A percentile compares a stretch with the other conserved stretches of the same genome.
Conservation (phyloP, 192 early-diverging fungal species). For the Dissophora ornata region DNA sequence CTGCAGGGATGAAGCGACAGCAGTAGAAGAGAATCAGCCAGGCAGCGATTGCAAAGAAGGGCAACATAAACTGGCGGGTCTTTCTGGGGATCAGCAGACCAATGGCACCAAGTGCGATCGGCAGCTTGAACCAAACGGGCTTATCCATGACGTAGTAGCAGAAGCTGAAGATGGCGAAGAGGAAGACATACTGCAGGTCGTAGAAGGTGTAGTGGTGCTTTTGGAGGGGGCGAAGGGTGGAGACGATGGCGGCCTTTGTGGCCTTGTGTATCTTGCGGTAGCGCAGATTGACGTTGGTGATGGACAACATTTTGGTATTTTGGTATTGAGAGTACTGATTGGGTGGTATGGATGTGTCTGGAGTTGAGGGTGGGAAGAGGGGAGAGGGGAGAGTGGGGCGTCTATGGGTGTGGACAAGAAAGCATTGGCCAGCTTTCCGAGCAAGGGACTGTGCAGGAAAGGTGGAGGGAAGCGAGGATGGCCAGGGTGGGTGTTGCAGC, state of each 20-base stretch:
- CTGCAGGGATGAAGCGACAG: constrained; percentile 62
- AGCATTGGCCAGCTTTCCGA: too few relatives aligned
- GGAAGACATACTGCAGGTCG: constrained; percentile 60
- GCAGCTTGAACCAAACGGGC: constrained; percentile 50
- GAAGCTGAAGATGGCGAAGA: constrained; percentile 50
- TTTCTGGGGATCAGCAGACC: constrained; percentile 54
- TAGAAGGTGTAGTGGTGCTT: constrained; percentile 55
- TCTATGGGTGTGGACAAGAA: too few relatives aligned
- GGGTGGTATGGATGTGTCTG: too few relatives aligned
- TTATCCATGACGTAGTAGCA: constrained; percentile 56
- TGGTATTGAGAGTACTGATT: too few relatives aligned
- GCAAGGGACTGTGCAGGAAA: too few relatives aligned
- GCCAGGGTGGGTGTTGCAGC: too few relatives aligned
- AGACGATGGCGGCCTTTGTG: constrained; percentile 24
- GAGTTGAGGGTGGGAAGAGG: too few relatives aligned
- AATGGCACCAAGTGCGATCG: constrained; percentile 39
- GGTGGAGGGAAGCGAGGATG: too few relatives aligned
- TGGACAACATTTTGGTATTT: constrained; percentile 13
- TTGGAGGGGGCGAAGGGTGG: constrained; percentile 34
- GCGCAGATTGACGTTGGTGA: constrained; percentile 35
- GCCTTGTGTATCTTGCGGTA: constrained; percentile 28
- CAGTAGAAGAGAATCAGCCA: constrained; percentile 69
- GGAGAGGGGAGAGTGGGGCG: too few relatives aligned
- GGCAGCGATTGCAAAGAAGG: constrained; percentile 64
- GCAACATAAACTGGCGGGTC: constrained; percentile 61